Evolutionary conservation across 331 rosid genomes (phyloP).

Genomic region (Cydonia oblonga): DNA sequence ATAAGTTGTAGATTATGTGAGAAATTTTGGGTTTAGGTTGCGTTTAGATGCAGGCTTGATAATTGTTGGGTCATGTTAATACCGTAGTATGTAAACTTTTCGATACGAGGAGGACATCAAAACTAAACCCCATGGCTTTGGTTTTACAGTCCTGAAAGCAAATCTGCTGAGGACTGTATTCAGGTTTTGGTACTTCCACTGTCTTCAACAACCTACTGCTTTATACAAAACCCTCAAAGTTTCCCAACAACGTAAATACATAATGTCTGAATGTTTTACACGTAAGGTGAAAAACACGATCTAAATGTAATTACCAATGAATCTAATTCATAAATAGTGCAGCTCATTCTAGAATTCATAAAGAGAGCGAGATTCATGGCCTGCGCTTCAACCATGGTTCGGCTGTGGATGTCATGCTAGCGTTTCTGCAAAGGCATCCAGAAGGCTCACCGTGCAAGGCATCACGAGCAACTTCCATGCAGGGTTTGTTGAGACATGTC

Average conservation of each 20-base stretch:
- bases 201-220: background rate
- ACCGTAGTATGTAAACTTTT: constrained; percentile 26
- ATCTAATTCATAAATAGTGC: background rate
- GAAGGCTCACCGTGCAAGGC: constrained; percentile 4
- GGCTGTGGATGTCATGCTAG: constrained; percentile 2
- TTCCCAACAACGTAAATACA: background rate
- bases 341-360: background rate
- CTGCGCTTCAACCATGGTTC: constrained; percentile 1
- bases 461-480: constrained; percentile 4
- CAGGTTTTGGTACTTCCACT: too few relatives aligned
- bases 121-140: too few relatives aligned
- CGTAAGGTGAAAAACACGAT: background rate
- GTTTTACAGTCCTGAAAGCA: too few relatives aligned
- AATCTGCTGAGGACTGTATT: too few relatives aligned
- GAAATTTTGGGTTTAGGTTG: constrained; percentile 19
- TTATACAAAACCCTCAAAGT: background rate
- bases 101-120: background rate
- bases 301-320: background rate
- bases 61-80: constrained; percentile 36
- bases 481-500: constrained; percentile 1
- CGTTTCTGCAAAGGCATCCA: background rate
- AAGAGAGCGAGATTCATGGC: background rate
- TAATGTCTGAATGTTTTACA: background rate
- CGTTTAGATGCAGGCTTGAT: constrained; percentile 37
- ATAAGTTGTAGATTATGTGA: constrained; percentile 24